phyloP scores from a whole-genome alignment of 2,329 filamentous ascomycete species.

The Lachnellula suecica region DNA sequence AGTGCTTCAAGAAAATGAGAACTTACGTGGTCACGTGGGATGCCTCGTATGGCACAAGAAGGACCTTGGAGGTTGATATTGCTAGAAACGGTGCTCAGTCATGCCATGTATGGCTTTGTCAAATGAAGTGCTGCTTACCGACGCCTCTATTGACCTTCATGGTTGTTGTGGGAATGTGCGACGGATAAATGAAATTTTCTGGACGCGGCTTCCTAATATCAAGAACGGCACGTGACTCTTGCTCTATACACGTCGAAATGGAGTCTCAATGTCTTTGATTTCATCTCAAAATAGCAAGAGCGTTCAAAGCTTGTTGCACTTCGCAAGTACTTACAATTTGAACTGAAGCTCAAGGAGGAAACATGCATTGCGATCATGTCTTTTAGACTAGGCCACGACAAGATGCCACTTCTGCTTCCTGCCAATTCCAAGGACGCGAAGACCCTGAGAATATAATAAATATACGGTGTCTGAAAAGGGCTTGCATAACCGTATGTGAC shows the following conservation, averaged over 20 bases:
- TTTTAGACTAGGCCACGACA: too few species aligned
- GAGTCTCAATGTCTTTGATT: neutral
- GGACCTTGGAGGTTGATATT: conserved; percentile 60
- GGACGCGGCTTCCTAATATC: neutral
- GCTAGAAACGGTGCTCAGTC: conserved; percentile 47
- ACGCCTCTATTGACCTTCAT: conserved; percentile 4
- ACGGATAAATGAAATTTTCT: neutral
- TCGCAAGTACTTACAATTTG: neutral
- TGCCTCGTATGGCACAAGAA: conserved; percentile 81
- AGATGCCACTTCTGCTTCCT: too few species aligned
- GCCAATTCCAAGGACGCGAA: too few species aligned
- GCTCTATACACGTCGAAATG: neutral
- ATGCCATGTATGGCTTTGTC: neutral
- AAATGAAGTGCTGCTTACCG: neutral
- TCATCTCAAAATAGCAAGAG: neutral
- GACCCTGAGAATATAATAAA: too few species aligned
- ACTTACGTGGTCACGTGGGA: conserved; percentile 80
- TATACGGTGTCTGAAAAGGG: too few species aligned
- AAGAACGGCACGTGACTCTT: conserved; percentile 5
- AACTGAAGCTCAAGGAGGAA: too few species aligned
- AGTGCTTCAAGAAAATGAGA: too few species aligned
- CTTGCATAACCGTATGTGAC: too few species aligned
- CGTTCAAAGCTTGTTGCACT: conserved; percentile 10
- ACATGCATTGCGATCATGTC: too few species aligned
- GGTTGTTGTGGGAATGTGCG: neutral